Conservation (phyloP, 768 basidiomycete species). For the Austroboletus eburneus region DNA sequence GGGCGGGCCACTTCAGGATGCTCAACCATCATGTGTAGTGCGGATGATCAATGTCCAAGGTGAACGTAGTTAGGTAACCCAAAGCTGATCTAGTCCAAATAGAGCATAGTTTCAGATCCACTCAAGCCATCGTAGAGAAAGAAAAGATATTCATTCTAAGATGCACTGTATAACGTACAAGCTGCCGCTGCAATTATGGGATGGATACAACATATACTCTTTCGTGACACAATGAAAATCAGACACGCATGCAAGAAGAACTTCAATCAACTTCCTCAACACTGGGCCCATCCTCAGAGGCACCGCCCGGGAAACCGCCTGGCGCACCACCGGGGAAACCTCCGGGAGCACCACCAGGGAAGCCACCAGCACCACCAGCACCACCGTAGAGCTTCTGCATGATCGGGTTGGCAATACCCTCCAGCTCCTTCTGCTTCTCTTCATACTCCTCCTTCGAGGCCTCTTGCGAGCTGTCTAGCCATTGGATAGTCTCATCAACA, state of each 20-base stretch:
- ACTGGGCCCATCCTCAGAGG: slow-evolving; percentile 76
- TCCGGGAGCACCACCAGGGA: slow-evolving; percentile 57
- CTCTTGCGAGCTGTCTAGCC: slow-evolving; percentile 86
- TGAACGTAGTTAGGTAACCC: background rate
- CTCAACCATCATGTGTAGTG: slow-evolving; percentile 22
- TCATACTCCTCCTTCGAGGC: slow-evolving; percentile 94
- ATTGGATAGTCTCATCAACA: slow-evolving; percentile 78
- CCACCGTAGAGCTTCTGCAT: slow-evolving; percentile 68
- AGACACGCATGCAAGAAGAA: slow-evolving; percentile 20
- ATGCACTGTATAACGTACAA: slow-evolving; percentile 31
- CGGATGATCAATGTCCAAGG: background rate
- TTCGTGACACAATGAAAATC: slow-evolving; percentile 26
- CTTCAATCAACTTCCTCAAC: slow-evolving; percentile 87
- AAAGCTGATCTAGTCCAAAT: too few species aligned
- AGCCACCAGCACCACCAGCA: slow-evolving; percentile 46
- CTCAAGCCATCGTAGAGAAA: background rate
- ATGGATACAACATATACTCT: slow-evolving; percentile 31
- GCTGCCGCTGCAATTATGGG: slow-evolving; percentile 24
- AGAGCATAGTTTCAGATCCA: too few species aligned
- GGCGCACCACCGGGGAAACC: slow-evolving; percentile 58
- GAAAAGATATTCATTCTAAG: slow-evolving; percentile 22
- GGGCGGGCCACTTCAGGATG: slow-evolving; percentile 19
- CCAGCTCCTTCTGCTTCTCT: slow-evolving; percentile 89
- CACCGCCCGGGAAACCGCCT: slow-evolving; percentile 68
- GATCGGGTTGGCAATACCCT: slow-evolving; percentile 74